These are phyloP conservation scores for Corchorus olitorius DNA, from an alignment of 345 rosid species.

Conservation along the genomic window DNA sequence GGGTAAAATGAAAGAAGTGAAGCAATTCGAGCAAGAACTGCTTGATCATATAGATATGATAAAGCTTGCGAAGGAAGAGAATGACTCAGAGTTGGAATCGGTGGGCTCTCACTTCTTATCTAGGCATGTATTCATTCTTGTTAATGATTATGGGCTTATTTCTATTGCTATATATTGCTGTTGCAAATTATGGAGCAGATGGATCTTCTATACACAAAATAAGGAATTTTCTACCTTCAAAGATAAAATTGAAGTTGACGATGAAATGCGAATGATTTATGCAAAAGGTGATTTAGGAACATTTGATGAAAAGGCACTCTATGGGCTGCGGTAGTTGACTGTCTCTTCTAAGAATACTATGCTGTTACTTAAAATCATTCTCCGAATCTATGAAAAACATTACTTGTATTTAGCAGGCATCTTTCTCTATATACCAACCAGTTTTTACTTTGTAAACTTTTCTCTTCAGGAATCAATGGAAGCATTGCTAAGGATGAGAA, in stretches of 20 bases:
- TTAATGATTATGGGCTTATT: conserved; percentile 21
- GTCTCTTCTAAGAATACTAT: neutral
- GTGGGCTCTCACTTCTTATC: conserved; percentile 67
- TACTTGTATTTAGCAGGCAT: neutral
- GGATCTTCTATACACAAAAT: neutral
- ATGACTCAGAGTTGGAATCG: conserved; percentile 86
- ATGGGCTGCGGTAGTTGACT: neutral
- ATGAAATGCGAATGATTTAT: neutral
- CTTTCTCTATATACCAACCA: neutral
- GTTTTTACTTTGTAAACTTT: conserved; percentile 12
- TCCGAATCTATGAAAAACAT: neutral
- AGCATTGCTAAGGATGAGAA: conserved; percentile 78
- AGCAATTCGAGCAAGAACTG: conserved; percentile 70
- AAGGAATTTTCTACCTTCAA: neutral
- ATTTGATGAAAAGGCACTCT: neutral
- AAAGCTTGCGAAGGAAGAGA: conserved; percentile 88
- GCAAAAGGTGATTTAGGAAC: neutral
- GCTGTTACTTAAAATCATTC: conserved; percentile 8
- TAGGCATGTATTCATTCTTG: conserved; percentile 66
- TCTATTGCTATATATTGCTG: neutral
- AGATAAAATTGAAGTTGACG: neutral
- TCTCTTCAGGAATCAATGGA: conserved; percentile 64
- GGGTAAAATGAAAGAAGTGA: conserved; percentile 77
- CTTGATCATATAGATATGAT: conserved; percentile 97
- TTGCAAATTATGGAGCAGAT: neutral